A percentile compares a stretch with the other conserved stretches of the same genome.
These are phyloP conservation scores for Chytridiales sp. DNA, from an alignment of 371 early-diverging fungal genomes.

Conservation along the genomic window DNA sequence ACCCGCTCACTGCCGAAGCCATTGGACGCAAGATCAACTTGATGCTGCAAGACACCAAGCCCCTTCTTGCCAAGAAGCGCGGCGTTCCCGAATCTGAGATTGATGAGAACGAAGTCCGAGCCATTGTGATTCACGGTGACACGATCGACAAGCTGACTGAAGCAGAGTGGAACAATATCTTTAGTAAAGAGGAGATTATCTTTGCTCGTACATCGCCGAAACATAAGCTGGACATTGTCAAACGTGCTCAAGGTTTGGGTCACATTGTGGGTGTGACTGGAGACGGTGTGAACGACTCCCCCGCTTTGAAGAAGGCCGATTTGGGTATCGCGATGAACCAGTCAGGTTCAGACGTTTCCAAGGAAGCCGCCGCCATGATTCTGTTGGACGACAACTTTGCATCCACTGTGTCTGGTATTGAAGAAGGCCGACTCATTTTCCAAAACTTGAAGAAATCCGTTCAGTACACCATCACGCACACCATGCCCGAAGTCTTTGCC, in stretches of 20 bases:
- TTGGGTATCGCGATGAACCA: constrained; percentile 96
- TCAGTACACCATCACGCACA: constrained; percentile 88
- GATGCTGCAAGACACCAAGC: constrained; percentile 82
- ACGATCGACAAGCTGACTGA: constrained; percentile 75
- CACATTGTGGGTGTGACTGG: constrained; percentile 94
- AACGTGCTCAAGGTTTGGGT: constrained; percentile 75
- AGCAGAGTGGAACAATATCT: constrained; percentile 85
- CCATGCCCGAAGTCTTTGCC: constrained; percentile 68
- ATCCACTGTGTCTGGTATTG: constrained; percentile 81
- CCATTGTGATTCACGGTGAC: constrained; percentile 93
- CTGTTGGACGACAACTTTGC: constrained; percentile 94
- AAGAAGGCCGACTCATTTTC: constrained; percentile 94
- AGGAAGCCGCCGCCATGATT: constrained; percentile 97
- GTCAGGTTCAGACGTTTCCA: constrained; percentile 92
- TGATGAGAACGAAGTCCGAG: constrained; percentile 74
- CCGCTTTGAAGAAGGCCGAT: constrained; percentile 95
- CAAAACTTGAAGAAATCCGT: constrained; percentile 92
- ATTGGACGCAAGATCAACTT: constrained; percentile 87
- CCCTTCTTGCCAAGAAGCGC: constrained; percentile 66
- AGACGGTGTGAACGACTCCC: constrained; percentile 92
- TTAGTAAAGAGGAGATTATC: constrained; percentile 79
- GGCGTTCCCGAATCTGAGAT: constrained; percentile 61
- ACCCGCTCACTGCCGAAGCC: constrained; percentile 75
- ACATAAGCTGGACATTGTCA: constrained; percentile 88
- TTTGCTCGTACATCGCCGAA: constrained; percentile 91